Base-by-base conservation (phyloP, 208 protist species). In the Acanthamoeba sp. region DNA sequence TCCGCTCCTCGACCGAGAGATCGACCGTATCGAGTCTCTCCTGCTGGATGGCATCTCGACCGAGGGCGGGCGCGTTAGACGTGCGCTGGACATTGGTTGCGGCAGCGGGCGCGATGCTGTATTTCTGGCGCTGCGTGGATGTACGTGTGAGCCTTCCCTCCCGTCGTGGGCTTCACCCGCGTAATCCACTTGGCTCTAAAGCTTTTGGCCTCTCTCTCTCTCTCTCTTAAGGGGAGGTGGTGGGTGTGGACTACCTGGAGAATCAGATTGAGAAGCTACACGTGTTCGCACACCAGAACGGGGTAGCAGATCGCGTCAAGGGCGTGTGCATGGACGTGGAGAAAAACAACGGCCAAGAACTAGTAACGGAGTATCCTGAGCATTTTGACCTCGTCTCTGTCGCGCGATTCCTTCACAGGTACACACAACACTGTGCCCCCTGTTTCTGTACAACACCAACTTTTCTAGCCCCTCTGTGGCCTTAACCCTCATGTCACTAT, bases 41-140 rank as follows among this genome's bases (percentile, higher is more conserved):
- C 38, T 82, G 6, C 36, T 3, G 38, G 36, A 48, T 10, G 24
- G 38, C 34, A 27, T 20, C 55, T 59, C 55, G 16, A 20, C 55
- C 6, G 22, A 59, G 55, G 20, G 55, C 55, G 22, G 22, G 12
- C 22, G 55, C 22, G 55, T n/a, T 24, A 2, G 12, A 18, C 64
- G 64, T 18, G 82, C 82, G 20, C 45, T 89, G 27, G 82, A 89
- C 82, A 89, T 89, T 32, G 82, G 50, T 1, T 89, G 82, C 34
- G 82, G 82, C n/a, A 66, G 82, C n/a, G 82, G 82, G 45, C 82
- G 82, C 52, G 82, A 89, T 89, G 82, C 32, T 2, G 82, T 89
- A 4, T 89, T 89, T n/a, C 82, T 89, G 55, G 82, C 82, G 6
- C 29, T 89, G 22, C 82, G 82, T 48, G 82, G 82, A 42, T 82